These are phyloP conservation scores for Candida sanyaensis DNA, from an alignment of 1,139 yeast species.

Conservation along the genomic window DNA sequence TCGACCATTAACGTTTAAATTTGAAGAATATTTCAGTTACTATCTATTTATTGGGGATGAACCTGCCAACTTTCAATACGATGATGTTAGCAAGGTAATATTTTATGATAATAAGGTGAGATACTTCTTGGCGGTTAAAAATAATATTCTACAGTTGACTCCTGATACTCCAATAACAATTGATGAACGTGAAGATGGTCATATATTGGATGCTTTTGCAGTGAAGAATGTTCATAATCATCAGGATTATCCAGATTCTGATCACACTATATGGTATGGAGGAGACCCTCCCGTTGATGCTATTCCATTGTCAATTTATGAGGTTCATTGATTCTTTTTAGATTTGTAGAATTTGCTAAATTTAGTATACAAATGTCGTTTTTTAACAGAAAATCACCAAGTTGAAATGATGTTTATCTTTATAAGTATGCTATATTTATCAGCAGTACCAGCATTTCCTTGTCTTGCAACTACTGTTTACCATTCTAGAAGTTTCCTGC, in stretches of 20 bases:
- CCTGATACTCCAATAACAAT: slow-evolving; percentile 3
- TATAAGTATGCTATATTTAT: too few species aligned
- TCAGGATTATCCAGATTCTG: neutral
- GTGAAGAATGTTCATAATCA: neutral
- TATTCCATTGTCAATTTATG: slow-evolving; percentile 2
- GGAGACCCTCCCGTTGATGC: slow-evolving; percentile 3
- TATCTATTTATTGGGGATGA: slow-evolving; percentile 1
- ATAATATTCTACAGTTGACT: slow-evolving; percentile 6
- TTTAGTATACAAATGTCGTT: too few species aligned
- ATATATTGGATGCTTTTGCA: slow-evolving; percentile 1
- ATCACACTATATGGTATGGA: slow-evolving; percentile 4
- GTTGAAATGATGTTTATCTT: too few species aligned
- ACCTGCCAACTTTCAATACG: neutral
- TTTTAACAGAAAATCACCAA: too few species aligned
- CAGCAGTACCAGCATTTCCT: too few species aligned
- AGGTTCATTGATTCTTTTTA: neutral
- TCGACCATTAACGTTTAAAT: neutral
- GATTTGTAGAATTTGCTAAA: too few species aligned
- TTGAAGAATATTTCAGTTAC: neutral
- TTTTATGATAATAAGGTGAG: slow-evolving; percentile 4
- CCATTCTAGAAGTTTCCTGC: too few species aligned
- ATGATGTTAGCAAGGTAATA: neutral
- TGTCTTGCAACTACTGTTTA: too few species aligned
- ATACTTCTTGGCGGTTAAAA: slow-evolving; percentile 1
- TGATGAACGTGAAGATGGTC: neutral